Percentiles rank a stretch among this genome's conserved stretches.
Conservation (phyloP, 2,329 filamentous ascomycete genomes). For the Xylariomycetidae sp. region DNA sequence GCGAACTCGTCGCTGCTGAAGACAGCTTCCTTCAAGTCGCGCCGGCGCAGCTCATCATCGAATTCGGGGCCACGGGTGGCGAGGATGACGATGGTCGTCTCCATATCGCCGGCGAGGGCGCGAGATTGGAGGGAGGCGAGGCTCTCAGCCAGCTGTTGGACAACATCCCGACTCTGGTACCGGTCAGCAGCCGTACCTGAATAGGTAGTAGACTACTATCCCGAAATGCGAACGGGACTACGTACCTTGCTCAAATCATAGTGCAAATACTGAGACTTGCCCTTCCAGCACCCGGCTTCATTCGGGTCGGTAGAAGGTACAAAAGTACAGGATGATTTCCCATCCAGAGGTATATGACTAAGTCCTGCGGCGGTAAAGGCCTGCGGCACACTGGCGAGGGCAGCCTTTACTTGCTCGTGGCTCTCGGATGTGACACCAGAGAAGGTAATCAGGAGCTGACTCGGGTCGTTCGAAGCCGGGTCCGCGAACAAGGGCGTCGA, state of each 20-base stretch:
- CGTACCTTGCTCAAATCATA: constrained; percentile 18
- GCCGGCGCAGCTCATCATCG: too few species aligned
- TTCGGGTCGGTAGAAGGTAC: constrained; percentile 17
- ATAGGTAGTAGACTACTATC: not conserved
- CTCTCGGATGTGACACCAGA: constrained; percentile 49
- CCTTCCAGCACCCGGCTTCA: constrained; percentile 27
- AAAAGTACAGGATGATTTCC: constrained; percentile 34
- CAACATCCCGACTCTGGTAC: constrained; percentile 36
- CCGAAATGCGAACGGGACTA: not conserved
- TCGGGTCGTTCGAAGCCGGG: constrained; percentile 29
- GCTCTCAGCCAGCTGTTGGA: constrained; percentile 40
- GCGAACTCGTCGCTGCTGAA: too few species aligned
- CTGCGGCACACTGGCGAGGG: constrained; percentile 35
- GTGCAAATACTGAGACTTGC: constrained; percentile 27
- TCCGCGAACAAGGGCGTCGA: constrained; percentile 47
- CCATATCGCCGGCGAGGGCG: constrained; percentile 45
- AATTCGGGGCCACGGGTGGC: too few species aligned
- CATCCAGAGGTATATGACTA: constrained; percentile 39
- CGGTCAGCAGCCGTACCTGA: too few species aligned
- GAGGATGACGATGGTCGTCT: constrained; percentile 53
- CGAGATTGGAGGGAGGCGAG: constrained; percentile 41
- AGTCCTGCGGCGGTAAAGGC: constrained; percentile 44
- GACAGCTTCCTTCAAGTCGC: too few species aligned
- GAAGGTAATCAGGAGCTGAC: constrained; percentile 56
- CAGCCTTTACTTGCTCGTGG: constrained; percentile 36